Base-by-base conservation (phyloP, 2,329 filamentous ascomycete species). In the Colletotrichum melonis region DNA sequence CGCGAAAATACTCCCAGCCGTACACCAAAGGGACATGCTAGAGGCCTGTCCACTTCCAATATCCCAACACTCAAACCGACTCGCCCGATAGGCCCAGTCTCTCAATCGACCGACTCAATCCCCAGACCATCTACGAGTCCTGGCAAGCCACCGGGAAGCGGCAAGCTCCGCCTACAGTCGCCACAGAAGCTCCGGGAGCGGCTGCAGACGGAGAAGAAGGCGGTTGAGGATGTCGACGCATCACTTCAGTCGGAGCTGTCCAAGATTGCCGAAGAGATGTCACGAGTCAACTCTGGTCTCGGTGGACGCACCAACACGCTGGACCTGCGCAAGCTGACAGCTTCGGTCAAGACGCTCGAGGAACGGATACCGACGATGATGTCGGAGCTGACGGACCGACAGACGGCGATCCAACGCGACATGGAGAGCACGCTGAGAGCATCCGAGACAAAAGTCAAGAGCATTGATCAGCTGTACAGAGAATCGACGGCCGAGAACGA, bases 401-500 rank as follows among this genome's bases (percentile, higher is more conserved):
- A 94, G 63, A 86, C 88, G 8, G 84, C 87, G 4, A 88, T 97
- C 63, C 90, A 93, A 74, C 86, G 86, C 35, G 95, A 97, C 76
- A 85, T 97, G 76, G 91, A 94, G 55, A 90, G 86, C 24, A 92
- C 92, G 1, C 86, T 98, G 16, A 88, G 90, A 77, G 91, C 94
- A 1, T 91, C 90, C 16, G 95, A 98, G 80, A 89, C 89, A 72
- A 95, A 97, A 78, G 92, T 92, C 72, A 93, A 92, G 77, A 93
- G 93, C 54, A 90, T 98, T 66, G 95, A 98, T 80, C 94, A 97
- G 82, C 86, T 98, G 64, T 97, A 97, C 84, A 93, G 94, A 76
- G 95, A 98, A 79, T 90, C 92, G 19, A 95, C 92, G 77, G 94
- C 94, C 0, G 96, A 98, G 85, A 98, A 98, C 78, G 95, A 98